These are phyloP conservation scores for Scleroderma bovista DNA, from an alignment of 768 basidiomycete genomes.

Conservation along the genomic window DNA sequence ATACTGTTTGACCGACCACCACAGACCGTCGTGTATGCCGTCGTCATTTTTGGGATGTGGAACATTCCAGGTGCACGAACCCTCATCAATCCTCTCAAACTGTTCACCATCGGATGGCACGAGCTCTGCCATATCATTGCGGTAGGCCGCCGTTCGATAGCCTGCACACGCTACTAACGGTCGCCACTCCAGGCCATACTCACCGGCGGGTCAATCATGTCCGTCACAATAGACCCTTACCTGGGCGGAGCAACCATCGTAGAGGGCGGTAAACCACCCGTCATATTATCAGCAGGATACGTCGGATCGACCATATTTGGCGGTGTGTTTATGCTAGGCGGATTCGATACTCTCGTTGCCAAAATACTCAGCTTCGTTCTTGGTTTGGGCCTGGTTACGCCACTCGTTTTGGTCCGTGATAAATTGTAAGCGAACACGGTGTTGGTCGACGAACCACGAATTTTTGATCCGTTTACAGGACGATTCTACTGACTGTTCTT, in stretches of 20 bases:
- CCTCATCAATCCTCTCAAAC: slow-evolving; percentile 78
- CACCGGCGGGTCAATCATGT: slow-evolving; percentile 71
- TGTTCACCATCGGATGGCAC: slow-evolving; percentile 86
- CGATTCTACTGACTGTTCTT: slow-evolving; percentile 72
- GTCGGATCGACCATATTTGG: slow-evolving; percentile 79
- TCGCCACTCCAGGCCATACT: slow-evolving; percentile 54
- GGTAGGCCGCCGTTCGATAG: slow-evolving; percentile 39
- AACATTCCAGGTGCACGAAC: slow-evolving; percentile 76
- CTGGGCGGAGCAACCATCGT: slow-evolving; percentile 60
- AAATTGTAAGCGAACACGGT: slow-evolving; percentile 59
- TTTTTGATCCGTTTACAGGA: slow-evolving; percentile 43
- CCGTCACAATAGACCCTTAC: slow-evolving; percentile 81
- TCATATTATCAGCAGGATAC: slow-evolving; percentile 77
- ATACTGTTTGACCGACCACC: slow-evolving; percentile 6
- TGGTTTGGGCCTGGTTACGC: slow-evolving; percentile 80
- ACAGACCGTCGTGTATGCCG: slow-evolving; percentile 79
- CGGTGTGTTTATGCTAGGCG: slow-evolving; percentile 75
- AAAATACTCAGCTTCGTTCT: slow-evolving; percentile 92
- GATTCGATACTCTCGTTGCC: slow-evolving; percentile 84
- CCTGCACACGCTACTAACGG: slow-evolving; percentile 1
- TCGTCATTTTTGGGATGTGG: slow-evolving; percentile 85
- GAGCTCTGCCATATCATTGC: slow-evolving; percentile 80
- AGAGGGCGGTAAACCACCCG: slow-evolving; percentile 66
- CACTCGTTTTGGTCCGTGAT: slow-evolving; percentile 80
- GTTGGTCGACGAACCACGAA: neutral